Conservation (phyloP, 495 filamentous ascomycete species). For the Hypoxylon crocopeplum region DNA sequence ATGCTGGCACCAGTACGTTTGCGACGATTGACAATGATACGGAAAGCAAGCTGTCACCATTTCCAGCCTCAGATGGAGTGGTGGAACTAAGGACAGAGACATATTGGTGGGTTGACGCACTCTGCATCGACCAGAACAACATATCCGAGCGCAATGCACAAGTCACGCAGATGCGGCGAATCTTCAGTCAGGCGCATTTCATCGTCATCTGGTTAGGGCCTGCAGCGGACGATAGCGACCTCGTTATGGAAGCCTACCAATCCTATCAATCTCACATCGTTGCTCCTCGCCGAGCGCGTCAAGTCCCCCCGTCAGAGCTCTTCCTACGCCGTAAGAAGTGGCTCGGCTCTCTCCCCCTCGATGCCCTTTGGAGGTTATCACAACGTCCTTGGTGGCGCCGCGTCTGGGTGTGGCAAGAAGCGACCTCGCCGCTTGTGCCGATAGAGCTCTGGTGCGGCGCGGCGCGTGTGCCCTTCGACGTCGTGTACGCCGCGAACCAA, state of each 20-base stretch:
- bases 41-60: no score
- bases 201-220: conserved; percentile 33
- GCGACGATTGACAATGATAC: no score
- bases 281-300: neutral
- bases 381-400: conserved; percentile 10
- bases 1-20: no score
- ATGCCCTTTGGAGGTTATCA: neutral
- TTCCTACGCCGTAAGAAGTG: neutral
- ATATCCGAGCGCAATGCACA: conserved; percentile 18
- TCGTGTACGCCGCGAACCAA: conserved; percentile 1
- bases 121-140: conserved; percentile 26
- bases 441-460: conserved; percentile 14
- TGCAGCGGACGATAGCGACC: conserved; percentile 7
- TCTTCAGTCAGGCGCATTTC: conserved; percentile 14
- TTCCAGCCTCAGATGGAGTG: no score
- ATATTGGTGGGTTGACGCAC: conserved; percentile 21
- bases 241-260: conserved; percentile 7
- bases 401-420: conserved; percentile 22
- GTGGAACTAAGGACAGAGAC: neutral
- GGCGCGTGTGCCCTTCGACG: neutral
- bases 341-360: neutral
- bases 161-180: conserved; percentile 21
- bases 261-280: neutral
- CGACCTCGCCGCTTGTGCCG: conserved; percentile 3
- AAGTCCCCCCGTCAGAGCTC: neutral